These are phyloP conservation scores for Sporisorium reilianum DNA, from an alignment of 1,284 basidiomycete species.

Conservation along the genomic window DNA sequence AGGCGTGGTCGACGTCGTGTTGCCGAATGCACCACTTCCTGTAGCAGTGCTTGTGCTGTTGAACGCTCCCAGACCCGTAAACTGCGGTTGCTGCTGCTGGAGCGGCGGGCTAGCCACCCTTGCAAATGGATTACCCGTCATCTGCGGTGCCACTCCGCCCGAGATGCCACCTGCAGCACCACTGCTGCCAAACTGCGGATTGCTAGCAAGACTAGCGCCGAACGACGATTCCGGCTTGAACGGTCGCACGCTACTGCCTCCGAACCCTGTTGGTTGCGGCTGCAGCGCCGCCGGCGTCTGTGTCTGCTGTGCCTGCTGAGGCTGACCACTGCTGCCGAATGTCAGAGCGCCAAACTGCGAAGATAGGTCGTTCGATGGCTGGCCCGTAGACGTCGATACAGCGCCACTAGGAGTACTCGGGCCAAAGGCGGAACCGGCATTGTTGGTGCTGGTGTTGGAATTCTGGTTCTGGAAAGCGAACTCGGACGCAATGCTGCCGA, in stretches of 20 bases:
- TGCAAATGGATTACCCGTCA: conserved; percentile 58
- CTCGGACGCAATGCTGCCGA: conserved; percentile 70
- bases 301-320: conserved; percentile 14
- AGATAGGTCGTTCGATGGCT: conserved; percentile 20
- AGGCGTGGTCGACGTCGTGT: conserved; percentile 9
- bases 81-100: conserved; percentile 8
- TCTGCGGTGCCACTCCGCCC: conserved; percentile 25
- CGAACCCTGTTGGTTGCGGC: conserved; percentile 59
- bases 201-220: conserved; percentile 44
- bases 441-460: conserved; percentile 10
- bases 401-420: conserved; percentile 14
- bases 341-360: conserved; percentile 48
- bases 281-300: conserved; percentile 31
- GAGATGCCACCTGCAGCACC: conserved; percentile 11
- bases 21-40: neutral
- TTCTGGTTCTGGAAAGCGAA: conserved; percentile 57
- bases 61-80: conserved; percentile 18
- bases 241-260: conserved; percentile 39
- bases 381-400: conserved; percentile 10
- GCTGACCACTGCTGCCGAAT: conserved; percentile 17
- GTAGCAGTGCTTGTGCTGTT: conserved; percentile 6
- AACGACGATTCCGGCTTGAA: conserved; percentile 61
- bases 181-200: conserved; percentile 19
- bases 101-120: conserved; percentile 19
- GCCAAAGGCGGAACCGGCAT: conserved; percentile 10